phyloP scores from a whole-genome alignment of 495 filamentous ascomycete species.

The Aspergillus carlsbadensis region DNA sequence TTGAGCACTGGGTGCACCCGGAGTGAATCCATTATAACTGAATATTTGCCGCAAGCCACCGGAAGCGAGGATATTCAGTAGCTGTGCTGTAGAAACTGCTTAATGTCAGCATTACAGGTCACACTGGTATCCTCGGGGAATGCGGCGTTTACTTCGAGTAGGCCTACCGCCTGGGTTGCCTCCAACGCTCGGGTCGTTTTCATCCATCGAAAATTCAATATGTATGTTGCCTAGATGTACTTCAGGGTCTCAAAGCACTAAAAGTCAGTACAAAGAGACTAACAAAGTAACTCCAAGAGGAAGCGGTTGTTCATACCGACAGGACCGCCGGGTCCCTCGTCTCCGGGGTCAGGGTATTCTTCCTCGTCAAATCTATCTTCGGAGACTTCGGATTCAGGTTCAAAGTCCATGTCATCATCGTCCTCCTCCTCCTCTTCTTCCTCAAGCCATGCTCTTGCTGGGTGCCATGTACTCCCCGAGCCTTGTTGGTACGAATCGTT shows the following conservation, averaged over 20 bases:
- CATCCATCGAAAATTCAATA: constrained; percentile 47
- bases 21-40: constrained; percentile 30
- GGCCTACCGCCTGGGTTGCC: constrained; percentile 38
- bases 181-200: constrained; percentile 42
- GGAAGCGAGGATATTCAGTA: constrained; percentile 39
- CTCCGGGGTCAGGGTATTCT: constrained; percentile 25
- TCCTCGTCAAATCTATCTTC: constrained; percentile 42
- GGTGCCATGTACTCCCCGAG: constrained; percentile 29
- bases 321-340: constrained; percentile 23
- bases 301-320: constrained; percentile 22
- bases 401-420: constrained; percentile 54
- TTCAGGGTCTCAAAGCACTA: constrained; percentile 22
- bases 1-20: constrained; percentile 7
- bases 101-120: background rate
- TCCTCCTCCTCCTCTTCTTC: constrained; percentile 47
- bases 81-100: constrained; percentile 30
- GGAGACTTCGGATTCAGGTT: constrained; percentile 26
- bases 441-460: constrained; percentile 44
- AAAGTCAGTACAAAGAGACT: background rate
- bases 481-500: constrained; percentile 3
- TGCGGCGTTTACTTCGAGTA: constrained; percentile 18
- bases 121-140: background rate
- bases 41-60: constrained; percentile 40
- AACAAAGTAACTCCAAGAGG: constrained; percentile 20
- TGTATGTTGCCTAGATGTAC: constrained; percentile 44